These are phyloP conservation scores for Nakazawaea siamensis DNA, from an alignment of 805 yeast species.

Conservation along the genomic window DNA sequence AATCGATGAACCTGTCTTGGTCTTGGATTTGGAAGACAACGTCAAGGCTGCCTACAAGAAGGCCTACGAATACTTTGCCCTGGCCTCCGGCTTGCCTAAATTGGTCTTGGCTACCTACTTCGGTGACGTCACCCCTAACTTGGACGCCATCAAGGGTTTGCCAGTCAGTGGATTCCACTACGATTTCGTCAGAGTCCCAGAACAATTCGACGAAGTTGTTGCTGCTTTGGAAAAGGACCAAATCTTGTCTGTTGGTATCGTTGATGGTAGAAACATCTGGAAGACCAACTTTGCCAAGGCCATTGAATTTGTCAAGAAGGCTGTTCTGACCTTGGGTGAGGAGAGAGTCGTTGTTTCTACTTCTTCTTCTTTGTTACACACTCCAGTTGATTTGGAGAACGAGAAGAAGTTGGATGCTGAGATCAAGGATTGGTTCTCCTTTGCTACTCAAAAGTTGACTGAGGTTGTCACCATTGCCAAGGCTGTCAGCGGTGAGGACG, in stretches of 20 bases:
- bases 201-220: slow-evolving; percentile 82
- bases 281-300: slow-evolving; percentile 92
- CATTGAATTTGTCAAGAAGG: slow-evolving; percentile 70
- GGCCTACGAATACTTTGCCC: slow-evolving; percentile 72
- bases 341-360: slow-evolving; percentile 87
- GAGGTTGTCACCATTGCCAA: slow-evolving; percentile 91
- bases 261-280: slow-evolving; percentile 99
- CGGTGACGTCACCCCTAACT: slow-evolving; percentile 98
- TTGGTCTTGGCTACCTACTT: slow-evolving; percentile 86
- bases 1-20: slow-evolving; percentile 96
- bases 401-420: slow-evolving; percentile 87
- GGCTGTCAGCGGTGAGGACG: slow-evolving; percentile 78
- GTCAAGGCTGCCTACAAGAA: slow-evolving; percentile 82
- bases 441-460: slow-evolving; percentile 90
- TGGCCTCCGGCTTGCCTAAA: slow-evolving; percentile 66
- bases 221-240: slow-evolving; percentile 61
- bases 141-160: slow-evolving; percentile 77
- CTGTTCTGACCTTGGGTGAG: slow-evolving; percentile 76
- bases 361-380: slow-evolving; percentile 94
- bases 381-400: slow-evolving; percentile 92
- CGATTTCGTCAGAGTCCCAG: slow-evolving; percentile 94
- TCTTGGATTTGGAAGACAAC: slow-evolving; percentile 81
- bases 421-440: slow-evolving; percentile 97
- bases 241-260: slow-evolving; percentile 90
- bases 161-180: slow-evolving; percentile 95